Percentiles rank a stretch among this genome's conserved stretches.
These are phyloP conservation scores for Corinectria fuckeliana DNA, from an alignment of 2,329 filamentous ascomycete species.

Conservation along the genomic window DNA sequence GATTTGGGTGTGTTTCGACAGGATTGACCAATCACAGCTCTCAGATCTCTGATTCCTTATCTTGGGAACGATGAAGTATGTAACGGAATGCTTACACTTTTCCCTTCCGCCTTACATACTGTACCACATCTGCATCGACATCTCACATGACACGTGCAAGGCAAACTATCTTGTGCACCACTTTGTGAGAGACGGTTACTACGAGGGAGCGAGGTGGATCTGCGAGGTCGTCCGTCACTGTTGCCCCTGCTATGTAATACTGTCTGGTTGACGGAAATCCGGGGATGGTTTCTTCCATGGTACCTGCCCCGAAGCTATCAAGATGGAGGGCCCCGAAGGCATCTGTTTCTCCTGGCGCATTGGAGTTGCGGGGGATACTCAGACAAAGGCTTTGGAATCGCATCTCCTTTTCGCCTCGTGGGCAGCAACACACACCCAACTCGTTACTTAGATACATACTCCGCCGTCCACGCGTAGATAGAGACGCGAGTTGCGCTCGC, in stretches of 20 bases:
- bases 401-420: background rate
- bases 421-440: background rate
- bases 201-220: too few species aligned
- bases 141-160: background rate
- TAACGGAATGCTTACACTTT: conserved; percentile 19
- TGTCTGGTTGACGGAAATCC: background rate
- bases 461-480: too few species aligned
- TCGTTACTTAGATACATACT: too few species aligned
- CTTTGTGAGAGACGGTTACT: too few species aligned
- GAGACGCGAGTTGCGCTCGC: background rate
- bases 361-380: conserved; percentile 1
- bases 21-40: conserved; percentile 17
- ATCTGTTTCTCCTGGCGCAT: background rate
- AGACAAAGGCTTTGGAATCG: background rate
- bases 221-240: too few species aligned
- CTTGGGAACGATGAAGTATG: conserved; percentile 19
- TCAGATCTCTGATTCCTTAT: conserved; percentile 15
- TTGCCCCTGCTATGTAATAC: background rate
- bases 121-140: conserved; percentile 13
- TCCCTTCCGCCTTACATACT: conserved; percentile 1
- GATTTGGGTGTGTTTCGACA: background rate
- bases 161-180: too few species aligned
- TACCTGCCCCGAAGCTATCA: background rate
- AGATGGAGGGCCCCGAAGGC: background rate
- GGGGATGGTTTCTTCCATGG: background rate